A percentile compares a stretch with the other conserved stretches of the same genome.
These are phyloP conservation scores for Rhizoctonia solani DNA, from an alignment of 1,284 basidiomycete genomes.

Conservation along the genomic window DNA sequence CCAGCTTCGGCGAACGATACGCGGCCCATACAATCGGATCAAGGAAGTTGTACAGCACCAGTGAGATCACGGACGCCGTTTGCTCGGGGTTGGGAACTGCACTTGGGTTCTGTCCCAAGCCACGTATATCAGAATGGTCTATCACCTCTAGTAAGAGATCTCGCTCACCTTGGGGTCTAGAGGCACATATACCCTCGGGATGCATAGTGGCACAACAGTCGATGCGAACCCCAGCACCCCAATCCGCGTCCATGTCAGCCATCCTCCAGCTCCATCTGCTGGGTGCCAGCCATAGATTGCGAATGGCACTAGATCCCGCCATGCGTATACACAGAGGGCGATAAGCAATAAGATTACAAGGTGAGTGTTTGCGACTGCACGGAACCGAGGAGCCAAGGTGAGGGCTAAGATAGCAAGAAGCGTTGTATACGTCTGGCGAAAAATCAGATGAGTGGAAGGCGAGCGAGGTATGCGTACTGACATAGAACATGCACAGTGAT, in stretches of 20 bases:
- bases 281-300: slow-evolving; percentile 34
- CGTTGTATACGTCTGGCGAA: slow-evolving; percentile 21
- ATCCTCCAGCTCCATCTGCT: slow-evolving; percentile 29
- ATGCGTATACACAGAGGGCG: slow-evolving; percentile 33
- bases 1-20: slow-evolving; percentile 35
- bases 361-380: slow-evolving; percentile 10
- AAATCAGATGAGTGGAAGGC: not conserved
- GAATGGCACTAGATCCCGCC: slow-evolving; percentile 38
- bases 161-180: slow-evolving; percentile 42
- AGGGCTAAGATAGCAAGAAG: slow-evolving; percentile 33
- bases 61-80: slow-evolving; percentile 46
- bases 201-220: slow-evolving; percentile 38
- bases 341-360: slow-evolving; percentile 36
- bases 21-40: slow-evolving; percentile 44
- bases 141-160: slow-evolving; percentile 30
- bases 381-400: not conserved
- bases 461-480: not conserved
- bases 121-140: slow-evolving; percentile 32
- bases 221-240: slow-evolving; percentile 36
- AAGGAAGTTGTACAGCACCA: slow-evolving; percentile 45
- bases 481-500: not conserved
- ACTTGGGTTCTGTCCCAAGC: slow-evolving; percentile 26
- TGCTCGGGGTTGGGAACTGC: slow-evolving; percentile 46
- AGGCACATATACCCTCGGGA: slow-evolving; percentile 38
- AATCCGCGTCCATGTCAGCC: slow-evolving; percentile 39